phyloP scores from a whole-genome alignment of 208 protist genomes.

The Crithidia fasciculata region DNA sequence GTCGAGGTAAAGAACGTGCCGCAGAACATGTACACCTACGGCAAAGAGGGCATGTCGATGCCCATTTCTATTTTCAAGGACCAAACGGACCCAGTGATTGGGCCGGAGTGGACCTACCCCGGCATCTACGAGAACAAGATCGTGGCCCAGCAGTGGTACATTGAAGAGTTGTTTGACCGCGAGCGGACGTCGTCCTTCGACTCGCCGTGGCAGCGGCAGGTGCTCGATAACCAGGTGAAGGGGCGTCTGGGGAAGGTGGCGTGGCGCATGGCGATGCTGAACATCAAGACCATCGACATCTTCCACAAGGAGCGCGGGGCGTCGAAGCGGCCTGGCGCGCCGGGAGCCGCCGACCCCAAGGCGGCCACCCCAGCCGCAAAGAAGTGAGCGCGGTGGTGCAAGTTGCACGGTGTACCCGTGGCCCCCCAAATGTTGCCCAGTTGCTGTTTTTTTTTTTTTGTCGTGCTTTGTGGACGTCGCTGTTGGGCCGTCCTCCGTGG shows the following conservation, averaged over 20 bases:
- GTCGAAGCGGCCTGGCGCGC: conserved; percentile 62
- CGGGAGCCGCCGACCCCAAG: conserved; percentile 34
- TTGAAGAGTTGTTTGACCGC: conserved; percentile 84
- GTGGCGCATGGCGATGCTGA: conserved; percentile 81
- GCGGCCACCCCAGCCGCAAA: conserved; percentile 28
- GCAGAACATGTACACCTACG: conserved; percentile 92
- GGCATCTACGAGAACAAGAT: conserved; percentile 94
- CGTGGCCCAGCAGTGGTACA: conserved; percentile 80
- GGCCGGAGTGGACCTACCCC: conserved; percentile 91
- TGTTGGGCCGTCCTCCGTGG: too few relatives aligned
- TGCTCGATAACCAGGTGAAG: conserved; percentile 90
- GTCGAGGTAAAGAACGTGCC: conserved; percentile 90
- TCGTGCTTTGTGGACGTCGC: too few relatives aligned
- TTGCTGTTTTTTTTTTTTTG: neutral
- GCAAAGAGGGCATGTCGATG: conserved; percentile 92
- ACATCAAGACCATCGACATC: conserved; percentile 79
- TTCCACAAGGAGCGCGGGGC: conserved; percentile 90
- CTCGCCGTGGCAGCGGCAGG: conserved; percentile 80
- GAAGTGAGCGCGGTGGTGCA: conserved; percentile 16
- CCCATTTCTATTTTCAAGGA: conserved; percentile 93
- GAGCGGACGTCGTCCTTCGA: conserved; percentile 73
- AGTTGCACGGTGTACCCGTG: too few relatives aligned
- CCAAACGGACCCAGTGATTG: conserved; percentile 86
- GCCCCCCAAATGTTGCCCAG: neutral
- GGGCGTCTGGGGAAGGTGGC: conserved; percentile 64